Percentiles rank a stretch among this genome's conserved stretches.
phyloP scores from a whole-genome alignment of 306 rosid genomes.

The Neltuma alba region DNA sequence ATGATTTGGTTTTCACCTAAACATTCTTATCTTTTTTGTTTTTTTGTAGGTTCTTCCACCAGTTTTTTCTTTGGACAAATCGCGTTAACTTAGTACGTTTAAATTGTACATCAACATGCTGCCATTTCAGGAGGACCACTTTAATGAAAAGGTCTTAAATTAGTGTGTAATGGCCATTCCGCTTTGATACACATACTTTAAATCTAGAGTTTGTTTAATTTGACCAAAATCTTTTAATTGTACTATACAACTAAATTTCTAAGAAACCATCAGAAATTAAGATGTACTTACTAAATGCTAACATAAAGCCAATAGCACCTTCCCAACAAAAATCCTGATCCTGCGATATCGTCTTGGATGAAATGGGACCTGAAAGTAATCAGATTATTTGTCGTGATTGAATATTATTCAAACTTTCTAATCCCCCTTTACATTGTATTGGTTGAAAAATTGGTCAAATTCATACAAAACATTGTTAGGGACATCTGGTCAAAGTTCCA shows the following conservation, averaged over 20 bases:
- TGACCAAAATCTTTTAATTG: background rate
- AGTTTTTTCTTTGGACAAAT: conserved; percentile 6
- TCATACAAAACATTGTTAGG: conserved; percentile 27
- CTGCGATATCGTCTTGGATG: background rate
- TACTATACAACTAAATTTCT: background rate
- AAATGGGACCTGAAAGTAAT: background rate
- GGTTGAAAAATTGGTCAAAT: conserved; percentile 3
- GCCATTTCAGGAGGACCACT: conserved; percentile 7
- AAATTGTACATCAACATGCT: background rate
- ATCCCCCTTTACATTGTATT: background rate
- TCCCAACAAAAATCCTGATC: background rate
- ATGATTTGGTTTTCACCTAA: too few relatives aligned
- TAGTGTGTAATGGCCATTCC: background rate
- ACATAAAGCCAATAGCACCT: background rate
- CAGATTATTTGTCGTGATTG: background rate
- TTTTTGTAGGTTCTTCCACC: conserved; percentile 34
- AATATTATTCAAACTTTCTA: background rate
- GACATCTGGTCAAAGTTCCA: conserved; percentile 54
- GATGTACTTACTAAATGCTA: background rate
- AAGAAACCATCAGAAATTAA: background rate
- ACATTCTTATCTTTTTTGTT: too few relatives aligned
- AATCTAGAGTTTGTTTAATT: background rate
- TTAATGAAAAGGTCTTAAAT: background rate
- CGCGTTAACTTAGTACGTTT: background rate
- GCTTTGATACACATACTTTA: background rate